Base-by-base conservation (phyloP, 352 stramenopile species). In the Globisporangium barbulae region DNA sequence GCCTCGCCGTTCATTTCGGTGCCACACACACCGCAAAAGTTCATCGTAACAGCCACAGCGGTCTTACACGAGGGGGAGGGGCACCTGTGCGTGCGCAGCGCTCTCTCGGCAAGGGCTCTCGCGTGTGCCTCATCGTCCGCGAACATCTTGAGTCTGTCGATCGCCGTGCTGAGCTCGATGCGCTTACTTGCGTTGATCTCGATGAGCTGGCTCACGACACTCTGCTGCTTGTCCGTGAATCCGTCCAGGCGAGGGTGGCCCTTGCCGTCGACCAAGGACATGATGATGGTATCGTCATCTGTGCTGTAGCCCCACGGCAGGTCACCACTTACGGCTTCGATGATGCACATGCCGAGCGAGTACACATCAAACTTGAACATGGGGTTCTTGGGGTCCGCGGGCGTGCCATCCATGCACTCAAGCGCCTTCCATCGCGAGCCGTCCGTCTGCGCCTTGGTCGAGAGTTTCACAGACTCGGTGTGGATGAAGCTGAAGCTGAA, bases 261-360 rank as follows among this genome's bases (percentile, higher is more conserved):
- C n/a, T 22, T n/a, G 17, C 64, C 64, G 22, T 65, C 41, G n/a
- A n/a, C n/a, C n/a, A n/a, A n/a, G n/a, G n/a, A n/a, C 15, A 66
- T 37, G 5, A 70, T n/a, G n/a, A n/a, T n/a, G 41, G 33, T 61
- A 8, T 73, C 70, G 22, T 70, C 70, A 0, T 69, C 62, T 22
- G 72, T n/a, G n/a, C n/a, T n/a, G n/a, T n/a, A n/a, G 2, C 57
- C 66, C 52, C 72, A 84, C 19, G 76, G 76, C 44, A 57, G 52
- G 22, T 78, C 65, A 15, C 65, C 62, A 5, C 58, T 78, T 54
- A 80, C 68, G 0, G 73, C 73, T 42, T 84, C 76, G 21, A 75
- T 62, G 28, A 82, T 75, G 42, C 73, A 81, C 72, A 82, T 78
- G 21, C 73, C 76, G 25, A 84, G 73, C 4, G 69, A 62, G 53